Evolutionary conservation across 2,329 filamentous ascomycete species (phyloP).

Genomic region (Escovopsis sp.): DNA sequence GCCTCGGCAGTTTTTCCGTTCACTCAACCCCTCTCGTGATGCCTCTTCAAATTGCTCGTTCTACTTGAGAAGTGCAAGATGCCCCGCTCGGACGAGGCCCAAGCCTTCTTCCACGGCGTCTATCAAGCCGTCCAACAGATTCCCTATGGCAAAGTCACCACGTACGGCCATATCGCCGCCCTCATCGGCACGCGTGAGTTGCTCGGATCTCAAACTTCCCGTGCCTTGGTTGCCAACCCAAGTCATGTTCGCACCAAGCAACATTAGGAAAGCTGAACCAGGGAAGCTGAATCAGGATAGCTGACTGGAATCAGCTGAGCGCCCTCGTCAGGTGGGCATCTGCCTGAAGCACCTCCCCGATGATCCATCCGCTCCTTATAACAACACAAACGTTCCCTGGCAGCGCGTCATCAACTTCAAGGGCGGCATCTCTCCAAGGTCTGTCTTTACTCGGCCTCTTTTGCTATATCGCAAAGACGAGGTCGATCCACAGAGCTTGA

Average conservation of each 20-base stretch:
- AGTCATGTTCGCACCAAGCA: background rate
- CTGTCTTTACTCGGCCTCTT: background rate
- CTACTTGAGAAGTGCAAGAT: slow-evolving; percentile 23
- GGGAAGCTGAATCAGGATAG: no score
- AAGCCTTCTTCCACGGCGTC: slow-evolving; percentile 59
- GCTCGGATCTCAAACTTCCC: slow-evolving; percentile 6
- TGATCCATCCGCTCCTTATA: slow-evolving; percentile 39
- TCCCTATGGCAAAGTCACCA: slow-evolving; percentile 68
- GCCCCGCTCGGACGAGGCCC: slow-evolving; percentile 59
- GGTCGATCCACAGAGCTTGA: background rate
- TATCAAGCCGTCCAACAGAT: slow-evolving; percentile 78
- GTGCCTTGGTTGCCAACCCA: background rate
- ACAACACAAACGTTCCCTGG: slow-evolving; percentile 76
- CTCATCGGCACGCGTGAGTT: slow-evolving; percentile 60
- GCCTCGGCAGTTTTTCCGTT: no score
- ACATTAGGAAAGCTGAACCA: no score
- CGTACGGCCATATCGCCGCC: slow-evolving; percentile 67
- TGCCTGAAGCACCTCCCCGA: slow-evolving; percentile 73
- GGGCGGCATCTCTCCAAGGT: slow-evolving; percentile 77
- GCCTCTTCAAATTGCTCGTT: no score
- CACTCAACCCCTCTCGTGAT: no score
- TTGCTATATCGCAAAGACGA: background rate
- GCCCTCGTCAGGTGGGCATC: slow-evolving; percentile 72
- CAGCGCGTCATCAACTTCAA: slow-evolving; percentile 83
- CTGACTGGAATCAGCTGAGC: no score